Conservation (phyloP, 164 flowering plant species). For the Liquidambar formosana region DNA sequence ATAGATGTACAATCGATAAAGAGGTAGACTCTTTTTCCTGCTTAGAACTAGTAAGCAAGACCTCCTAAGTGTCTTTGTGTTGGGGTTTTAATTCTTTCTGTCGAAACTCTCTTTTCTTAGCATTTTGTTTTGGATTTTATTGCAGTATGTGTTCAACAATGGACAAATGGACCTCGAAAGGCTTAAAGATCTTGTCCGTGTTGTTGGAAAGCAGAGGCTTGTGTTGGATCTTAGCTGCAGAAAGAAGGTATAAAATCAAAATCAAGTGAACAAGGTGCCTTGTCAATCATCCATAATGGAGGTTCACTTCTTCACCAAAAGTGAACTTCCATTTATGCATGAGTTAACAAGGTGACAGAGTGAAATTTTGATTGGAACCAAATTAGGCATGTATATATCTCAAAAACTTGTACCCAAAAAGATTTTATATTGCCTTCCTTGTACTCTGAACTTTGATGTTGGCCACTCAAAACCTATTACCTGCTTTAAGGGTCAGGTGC, state of each 20-base stretch:
- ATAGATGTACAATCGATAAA: background rate
- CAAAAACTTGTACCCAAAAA: background rate
- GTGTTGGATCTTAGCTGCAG: constrained; percentile 97
- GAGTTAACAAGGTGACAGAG: background rate
- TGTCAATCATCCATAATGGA: no score
- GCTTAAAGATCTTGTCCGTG: constrained; percentile 66
- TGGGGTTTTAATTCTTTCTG: background rate
- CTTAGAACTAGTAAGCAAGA: background rate
- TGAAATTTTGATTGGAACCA: background rate
- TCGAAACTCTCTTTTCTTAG: background rate
- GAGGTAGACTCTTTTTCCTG: background rate
- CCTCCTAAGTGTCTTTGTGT: background rate
- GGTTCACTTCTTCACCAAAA: no score
- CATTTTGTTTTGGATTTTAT: constrained; percentile 8
- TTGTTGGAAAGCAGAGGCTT: constrained; percentile 77
- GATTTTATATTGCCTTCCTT: background rate
- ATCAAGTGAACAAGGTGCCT: no score
- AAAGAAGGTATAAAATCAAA: constrained; percentile 58
- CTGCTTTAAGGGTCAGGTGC: background rate
- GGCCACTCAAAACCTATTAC: background rate
- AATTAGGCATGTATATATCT: background rate
- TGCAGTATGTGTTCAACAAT: constrained; percentile 90
- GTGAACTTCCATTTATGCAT: background rate
- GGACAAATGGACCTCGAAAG: constrained; percentile 86
- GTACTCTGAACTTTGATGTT: background rate